Percentiles rank a stretch among this genome's conserved stretches.
phyloP scores from a whole-genome alignment of 345 rosid species.

The Acer saccharum region DNA sequence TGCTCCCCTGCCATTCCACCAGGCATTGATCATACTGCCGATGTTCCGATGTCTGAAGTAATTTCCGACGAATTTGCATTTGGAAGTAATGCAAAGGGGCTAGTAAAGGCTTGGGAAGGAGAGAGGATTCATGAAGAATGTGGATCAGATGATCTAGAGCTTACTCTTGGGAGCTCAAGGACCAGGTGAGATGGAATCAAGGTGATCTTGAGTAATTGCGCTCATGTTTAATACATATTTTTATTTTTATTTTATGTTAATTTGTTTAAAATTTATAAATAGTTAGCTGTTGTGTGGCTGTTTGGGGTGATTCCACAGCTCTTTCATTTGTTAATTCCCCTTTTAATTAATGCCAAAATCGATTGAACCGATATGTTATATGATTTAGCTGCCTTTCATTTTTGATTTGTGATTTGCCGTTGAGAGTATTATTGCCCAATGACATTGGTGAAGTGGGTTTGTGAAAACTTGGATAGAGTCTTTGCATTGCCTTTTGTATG shows the following conservation, averaged over 20 bases:
- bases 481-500: constrained; percentile 11
- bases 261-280: constrained; percentile 14
- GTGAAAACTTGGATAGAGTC: constrained; percentile 17
- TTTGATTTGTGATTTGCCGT: constrained; percentile 24
- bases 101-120: constrained; percentile 99
- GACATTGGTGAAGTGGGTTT: not conserved
- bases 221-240: constrained; percentile 1
- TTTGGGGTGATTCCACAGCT: constrained; percentile 7
- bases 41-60: constrained; percentile 80
- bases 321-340: not conserved
- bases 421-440: constrained; percentile 10
- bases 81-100: constrained; percentile 62
- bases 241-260: not conserved
- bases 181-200: constrained; percentile 48
- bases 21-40: constrained; percentile 72
- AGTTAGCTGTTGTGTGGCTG: constrained; percentile 15
- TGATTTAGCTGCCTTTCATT: constrained; percentile 11
- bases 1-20: constrained; percentile 90
- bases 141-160: constrained; percentile 94
- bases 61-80: constrained; percentile 87
- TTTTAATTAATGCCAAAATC: constrained; percentile 2
- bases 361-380: constrained; percentile 7
- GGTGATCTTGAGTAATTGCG: constrained; percentile 23
- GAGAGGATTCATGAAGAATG: constrained; percentile 95
- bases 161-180: constrained; percentile 91